Base-by-base conservation (phyloP, 78 protist genomes). In the Polysphondylium violaceum region DNA sequence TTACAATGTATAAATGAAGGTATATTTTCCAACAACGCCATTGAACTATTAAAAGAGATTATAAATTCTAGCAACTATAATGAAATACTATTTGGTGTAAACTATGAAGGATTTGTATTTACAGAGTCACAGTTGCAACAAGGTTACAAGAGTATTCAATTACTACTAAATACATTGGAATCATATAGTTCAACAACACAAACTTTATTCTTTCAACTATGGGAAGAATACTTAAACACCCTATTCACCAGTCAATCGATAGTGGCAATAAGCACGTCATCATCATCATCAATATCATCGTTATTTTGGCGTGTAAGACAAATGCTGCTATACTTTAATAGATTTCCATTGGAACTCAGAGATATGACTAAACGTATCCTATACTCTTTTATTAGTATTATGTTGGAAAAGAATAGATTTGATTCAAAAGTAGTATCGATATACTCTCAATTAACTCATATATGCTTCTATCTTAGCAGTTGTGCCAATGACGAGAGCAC, bases 291-390 rank as follows among this genome's bases (percentile, higher is more conserved):
- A n/a, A n/a, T 38, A n/a, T n/a, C 50, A 7, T 14, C 23, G 21
- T 51, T 38, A 65, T 65, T 36, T 65, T 65, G 73, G 73, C 40
- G 40, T 38, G 40, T 65, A 3, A 65, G 40, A 38, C 73, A 65
- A 38, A 23, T 65, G 50, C n/a, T 65, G 12, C 31, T 23, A 36
- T 51, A 65, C 40, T 65, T 29, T 38, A 65, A 65, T 65, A 27
- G n/a, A 65, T 65, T 65, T 38, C 55, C 33, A 38, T 65, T 65
- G 3, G 73, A 65, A 38, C 40, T 65, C 33, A 65, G 40, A 38
- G 73, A 65, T 38, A 65, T 65, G 73, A 38, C 73, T 11, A 65
- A 65, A 38, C 44, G 73, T n/a, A 38, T 65, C 33, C n/a, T 65
- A 65, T 19, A 38, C 6, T 65, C 40, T 11, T 65, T 65, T 38